Evolutionary conservation across 2,329 filamentous ascomycete species (phyloP), one percentile per base, ranked within the genome.

Genomic region (Sporothrix inflata): DNA sequence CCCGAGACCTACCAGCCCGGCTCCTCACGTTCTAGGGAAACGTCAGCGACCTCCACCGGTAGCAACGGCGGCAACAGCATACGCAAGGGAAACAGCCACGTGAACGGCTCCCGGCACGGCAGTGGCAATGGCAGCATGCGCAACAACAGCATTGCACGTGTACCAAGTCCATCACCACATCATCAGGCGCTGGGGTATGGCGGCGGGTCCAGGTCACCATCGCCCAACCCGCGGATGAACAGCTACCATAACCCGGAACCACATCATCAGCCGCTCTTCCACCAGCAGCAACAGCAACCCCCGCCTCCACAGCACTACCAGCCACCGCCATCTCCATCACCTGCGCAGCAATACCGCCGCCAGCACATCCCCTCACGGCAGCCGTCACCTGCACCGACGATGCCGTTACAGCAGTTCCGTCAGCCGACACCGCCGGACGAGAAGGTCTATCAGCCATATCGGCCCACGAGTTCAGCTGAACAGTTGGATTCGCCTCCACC

Each of bases 401-500:
- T 42, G 14, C 67, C 73, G 14, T 19, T 63, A 19, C 76, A 38
- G 72, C 77, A 12, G 74, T 76, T 16, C 30, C 72, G 74, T 45
- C 57, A 75, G 49, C 51, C 76, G 76, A 45, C 76, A 73, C 47
- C 75, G 74, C 70, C 70, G 71, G 53, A 71, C 49, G 51, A 73
- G 14, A 74, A 69, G n/a, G 11, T 71, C 6, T 75, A 76, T 42
- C 74, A 75, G 71, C 73, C 76, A 0, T 76, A 78, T 57, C 77
- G 76, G 40, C 70, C 71, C n/a, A 30, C 61, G 34, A 42, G 34
- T 2, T 47, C 34, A 7, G 21, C 12, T n/a, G 57, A 70, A n/a
- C 69, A 84, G 60, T 82, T 83, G 49, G 86, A 87, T 53, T 89
- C 88, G 24, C 91, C 94, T 21, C 94, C 94, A 7, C 94, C 94